Conservation (phyloP, 495 filamentous ascomycete species). For the Penicillium dipodomyicola region DNA sequence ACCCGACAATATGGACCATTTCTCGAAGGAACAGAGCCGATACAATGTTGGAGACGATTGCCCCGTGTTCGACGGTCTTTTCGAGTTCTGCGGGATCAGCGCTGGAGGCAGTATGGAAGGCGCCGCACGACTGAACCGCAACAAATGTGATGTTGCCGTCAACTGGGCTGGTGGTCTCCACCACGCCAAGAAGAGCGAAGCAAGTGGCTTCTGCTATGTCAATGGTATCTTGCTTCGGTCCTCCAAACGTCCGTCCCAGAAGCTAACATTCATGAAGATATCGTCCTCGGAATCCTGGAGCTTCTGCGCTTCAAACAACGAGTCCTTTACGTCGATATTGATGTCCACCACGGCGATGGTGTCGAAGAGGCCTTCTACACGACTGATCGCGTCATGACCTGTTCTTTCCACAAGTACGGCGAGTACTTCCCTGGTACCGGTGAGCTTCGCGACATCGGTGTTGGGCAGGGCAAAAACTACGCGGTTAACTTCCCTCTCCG, state of each 20-base stretch:
- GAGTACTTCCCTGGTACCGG: conserved; percentile 98
- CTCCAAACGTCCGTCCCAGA: not conserved
- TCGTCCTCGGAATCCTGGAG: conserved; percentile 93
- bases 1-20: conserved; percentile 97
- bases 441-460: conserved; percentile 92
- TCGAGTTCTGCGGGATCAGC: conserved; percentile 97
- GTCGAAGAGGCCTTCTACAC: conserved; percentile 98
- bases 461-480: conserved; percentile 89
- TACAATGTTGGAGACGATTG: conserved; percentile 99
- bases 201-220: conserved; percentile 96
- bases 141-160: conserved; percentile 94
- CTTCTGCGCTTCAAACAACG: conserved; percentile 90
- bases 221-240: conserved; percentile 64
- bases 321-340: conserved; percentile 96
- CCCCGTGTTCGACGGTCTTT: conserved; percentile 95
- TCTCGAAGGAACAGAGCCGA: conserved; percentile 86
- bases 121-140: conserved; percentile 83
- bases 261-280: conserved; percentile 57
- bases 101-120: conserved; percentile 98
- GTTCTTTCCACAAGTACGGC: conserved; percentile 98
- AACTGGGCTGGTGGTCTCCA: conserved; percentile 98
- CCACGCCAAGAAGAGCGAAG: conserved; percentile 96
- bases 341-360: conserved; percentile 97
- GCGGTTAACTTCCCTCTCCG: conserved; percentile 95
- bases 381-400: conserved; percentile 97